phyloP scores from a whole-genome alignment of 176 grass and related monocot genomes.

The Paspalum vaginatum region DNA sequence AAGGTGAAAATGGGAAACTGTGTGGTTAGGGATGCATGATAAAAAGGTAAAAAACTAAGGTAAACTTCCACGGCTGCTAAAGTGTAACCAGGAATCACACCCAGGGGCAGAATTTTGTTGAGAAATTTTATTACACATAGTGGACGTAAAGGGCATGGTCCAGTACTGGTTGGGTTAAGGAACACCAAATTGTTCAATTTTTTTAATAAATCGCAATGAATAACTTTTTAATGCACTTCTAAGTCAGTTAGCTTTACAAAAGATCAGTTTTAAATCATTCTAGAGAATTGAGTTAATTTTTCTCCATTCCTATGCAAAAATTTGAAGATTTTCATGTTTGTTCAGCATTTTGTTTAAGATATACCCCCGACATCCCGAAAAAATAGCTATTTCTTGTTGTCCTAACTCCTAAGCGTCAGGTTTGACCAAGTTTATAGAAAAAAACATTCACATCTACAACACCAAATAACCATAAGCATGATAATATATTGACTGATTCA shows the following conservation, averaged over 20 bases:
- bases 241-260: not conserved
- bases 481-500: too few species aligned
- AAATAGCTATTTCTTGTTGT: too few species aligned
- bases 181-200: not conserved
- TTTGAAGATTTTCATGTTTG: not conserved
- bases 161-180: not conserved
- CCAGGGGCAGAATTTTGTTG: not conserved
- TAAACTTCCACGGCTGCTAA: not conserved
- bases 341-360: not conserved
- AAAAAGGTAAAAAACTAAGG: not conserved
- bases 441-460: too few species aligned
- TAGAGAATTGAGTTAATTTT: not conserved
- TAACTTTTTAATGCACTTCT: not conserved
- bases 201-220: not conserved
- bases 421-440: too few species aligned
- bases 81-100: not conserved
- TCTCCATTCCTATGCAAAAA: too few species aligned
- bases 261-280: not conserved
- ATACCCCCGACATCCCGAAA: too few species aligned
- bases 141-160: not conserved
- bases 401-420: too few species aligned
- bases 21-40: slow-evolving; percentile 1
- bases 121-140: not conserved
- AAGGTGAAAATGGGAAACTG: not conserved
- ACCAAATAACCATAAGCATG: too few species aligned